Evolutionary conservation across 495 filamentous ascomycete genomes (phyloP).

Genomic region (Immersiella caudata): DNA sequence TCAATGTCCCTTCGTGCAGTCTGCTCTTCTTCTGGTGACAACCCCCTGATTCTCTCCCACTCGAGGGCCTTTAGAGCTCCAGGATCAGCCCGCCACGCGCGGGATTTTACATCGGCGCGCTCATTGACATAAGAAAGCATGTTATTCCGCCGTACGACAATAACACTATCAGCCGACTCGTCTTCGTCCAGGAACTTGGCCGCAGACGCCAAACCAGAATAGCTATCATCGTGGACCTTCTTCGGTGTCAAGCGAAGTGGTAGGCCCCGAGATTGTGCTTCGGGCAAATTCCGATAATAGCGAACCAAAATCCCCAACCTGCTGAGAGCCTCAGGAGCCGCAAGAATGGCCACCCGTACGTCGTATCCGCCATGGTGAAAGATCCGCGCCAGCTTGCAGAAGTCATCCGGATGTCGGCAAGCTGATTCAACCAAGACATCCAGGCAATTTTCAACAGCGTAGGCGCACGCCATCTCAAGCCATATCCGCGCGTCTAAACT

Average conservation of each 20-base stretch:
- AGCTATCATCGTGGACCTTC: constrained; percentile 44
- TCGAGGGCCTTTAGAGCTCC: constrained; percentile 27
- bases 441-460: constrained; percentile 22
- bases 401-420: constrained; percentile 38
- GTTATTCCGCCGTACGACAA: constrained; percentile 35
- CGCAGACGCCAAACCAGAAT: constrained; percentile 31
- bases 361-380: constrained; percentile 32
- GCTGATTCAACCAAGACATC: constrained; percentile 43
- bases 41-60: constrained; percentile 29
- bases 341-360: constrained; percentile 39
- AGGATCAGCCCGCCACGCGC: constrained; percentile 17
- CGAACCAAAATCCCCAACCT: constrained; percentile 39
- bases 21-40: constrained; percentile 31
- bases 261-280: constrained; percentile 31
- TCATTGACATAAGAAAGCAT: constrained; percentile 29
- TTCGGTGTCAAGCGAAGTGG: constrained; percentile 42
- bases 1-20: constrained; percentile 28
- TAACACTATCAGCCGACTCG: constrained; percentile 25
- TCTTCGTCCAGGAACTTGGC: constrained; percentile 37
- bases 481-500: constrained; percentile 37
- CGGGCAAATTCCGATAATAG: constrained; percentile 31
- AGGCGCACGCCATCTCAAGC: constrained; percentile 36
- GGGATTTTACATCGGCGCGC: background rate
- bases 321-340: constrained; percentile 38
- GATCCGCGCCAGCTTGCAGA: constrained; percentile 29